Percentiles rank a stretch among this genome's conserved stretches.
Conservation (phyloP, 2,329 filamentous ascomycete species). For the Monilinia aucupariae region DNA sequence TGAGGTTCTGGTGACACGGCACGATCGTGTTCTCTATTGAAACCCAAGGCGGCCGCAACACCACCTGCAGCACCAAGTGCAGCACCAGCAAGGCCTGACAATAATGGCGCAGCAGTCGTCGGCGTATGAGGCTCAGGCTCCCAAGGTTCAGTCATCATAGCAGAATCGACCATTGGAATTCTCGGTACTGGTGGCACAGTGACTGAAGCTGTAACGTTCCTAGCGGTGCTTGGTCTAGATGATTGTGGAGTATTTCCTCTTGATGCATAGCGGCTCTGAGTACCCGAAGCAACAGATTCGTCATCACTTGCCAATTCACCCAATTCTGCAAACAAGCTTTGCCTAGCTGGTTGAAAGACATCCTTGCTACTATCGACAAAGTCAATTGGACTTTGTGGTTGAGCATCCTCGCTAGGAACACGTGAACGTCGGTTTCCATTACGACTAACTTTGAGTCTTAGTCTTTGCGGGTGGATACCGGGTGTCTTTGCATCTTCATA, state of each 20-base stretch:
- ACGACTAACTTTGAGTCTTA: slow-evolving; percentile 66
- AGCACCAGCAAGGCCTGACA: slow-evolving; percentile 8
- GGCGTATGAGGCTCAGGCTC: slow-evolving; percentile 34
- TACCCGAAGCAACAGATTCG: slow-evolving; percentile 47
- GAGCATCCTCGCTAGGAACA: slow-evolving; percentile 54
- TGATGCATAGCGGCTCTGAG: slow-evolving; percentile 47
- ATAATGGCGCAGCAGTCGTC: slow-evolving; percentile 24
- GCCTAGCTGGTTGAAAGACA: slow-evolving; percentile 50
- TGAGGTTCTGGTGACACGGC: neutral
- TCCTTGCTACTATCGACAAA: slow-evolving; percentile 45
- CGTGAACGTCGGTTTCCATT: slow-evolving; percentile 56
- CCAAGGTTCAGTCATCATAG: slow-evolving; percentile 57
- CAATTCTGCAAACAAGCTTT: slow-evolving; percentile 88
- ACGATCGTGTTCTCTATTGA: neutral
- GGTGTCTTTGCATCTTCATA: slow-evolving; percentile 60
- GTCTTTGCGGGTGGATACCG: slow-evolving; percentile 59
- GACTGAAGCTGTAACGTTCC: slow-evolving; percentile 39
- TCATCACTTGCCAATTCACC: slow-evolving; percentile 70
- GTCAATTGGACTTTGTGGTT: slow-evolving; percentile 54
- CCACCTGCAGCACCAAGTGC: neutral
- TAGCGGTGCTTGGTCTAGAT: slow-evolving; percentile 31
- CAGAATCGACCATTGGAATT: slow-evolving; percentile 52
- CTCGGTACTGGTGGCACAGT: slow-evolving; percentile 47
- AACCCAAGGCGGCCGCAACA: neutral
- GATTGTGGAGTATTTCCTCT: slow-evolving; percentile 43